Evolutionary conservation across 31 red algal genomes (phyloP).

Genomic region (Asparagopsis taxiformis): DNA sequence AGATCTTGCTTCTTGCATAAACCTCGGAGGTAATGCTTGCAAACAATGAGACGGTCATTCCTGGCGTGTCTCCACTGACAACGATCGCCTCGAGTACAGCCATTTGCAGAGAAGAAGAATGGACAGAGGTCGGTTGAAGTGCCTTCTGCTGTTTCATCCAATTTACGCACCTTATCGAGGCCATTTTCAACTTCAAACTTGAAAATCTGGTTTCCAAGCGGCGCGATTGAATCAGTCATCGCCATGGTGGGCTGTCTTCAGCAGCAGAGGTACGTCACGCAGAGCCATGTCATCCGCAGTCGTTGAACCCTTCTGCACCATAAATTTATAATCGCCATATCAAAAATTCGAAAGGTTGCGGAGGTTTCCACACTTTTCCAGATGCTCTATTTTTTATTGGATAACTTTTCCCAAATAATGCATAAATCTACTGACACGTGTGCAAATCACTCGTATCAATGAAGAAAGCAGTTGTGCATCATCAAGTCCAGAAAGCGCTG

Average conservation of each 20-base stretch:
- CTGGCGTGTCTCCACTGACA: slow-evolving; percentile 99
- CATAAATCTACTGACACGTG: no score
- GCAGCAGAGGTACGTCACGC: not conserved
- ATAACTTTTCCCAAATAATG: no score
- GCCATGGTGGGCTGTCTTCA: slow-evolving; percentile 12
- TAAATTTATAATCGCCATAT: no score
- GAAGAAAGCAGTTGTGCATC: no score
- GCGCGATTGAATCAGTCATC: slow-evolving; percentile 41
- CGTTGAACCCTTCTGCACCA: no score
- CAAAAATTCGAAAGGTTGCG: no score
- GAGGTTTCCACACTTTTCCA: no score
- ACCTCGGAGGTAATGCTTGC: slow-evolving; percentile 98
- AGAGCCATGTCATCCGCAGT: no score
- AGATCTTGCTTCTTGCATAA: slow-evolving; percentile 98
- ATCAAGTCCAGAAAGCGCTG: no score
- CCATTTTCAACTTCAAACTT: slow-evolving; percentile 90
- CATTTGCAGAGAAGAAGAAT: slow-evolving; percentile 81
- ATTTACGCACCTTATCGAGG: slow-evolving; percentile 73
- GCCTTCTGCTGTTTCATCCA: slow-evolving; percentile 87
- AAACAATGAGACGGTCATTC: slow-evolving; percentile 94
- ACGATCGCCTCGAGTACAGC: slow-evolving; percentile 85
- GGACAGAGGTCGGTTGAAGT: slow-evolving; percentile 89
- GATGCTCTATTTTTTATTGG: no score
- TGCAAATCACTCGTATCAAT: no score
- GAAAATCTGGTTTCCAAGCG: slow-evolving; percentile 79